Percentiles rank a stretch among this genome's conserved stretches.
phyloP scores from a whole-genome alignment of 164 flowering plant genomes.

The Malania oleifera region DNA sequence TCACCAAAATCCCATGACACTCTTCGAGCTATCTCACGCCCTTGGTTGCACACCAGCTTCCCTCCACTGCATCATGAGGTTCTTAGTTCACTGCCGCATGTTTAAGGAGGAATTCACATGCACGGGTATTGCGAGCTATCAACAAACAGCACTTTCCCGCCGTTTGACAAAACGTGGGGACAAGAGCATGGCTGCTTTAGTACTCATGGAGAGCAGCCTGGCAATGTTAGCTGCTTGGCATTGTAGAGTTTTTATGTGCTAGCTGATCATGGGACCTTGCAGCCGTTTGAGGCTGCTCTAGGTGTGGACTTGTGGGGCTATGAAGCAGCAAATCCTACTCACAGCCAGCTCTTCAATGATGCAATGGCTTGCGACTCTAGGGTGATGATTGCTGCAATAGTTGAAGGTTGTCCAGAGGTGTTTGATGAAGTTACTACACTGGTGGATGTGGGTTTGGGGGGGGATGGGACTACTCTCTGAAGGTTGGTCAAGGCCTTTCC shows the following conservation, averaged over 20 bases:
- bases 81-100: constrained; percentile 28
- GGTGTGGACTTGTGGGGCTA: constrained; percentile 48
- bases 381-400: constrained; percentile 19
- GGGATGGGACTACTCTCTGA: constrained; percentile 38
- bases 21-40: constrained; percentile 33
- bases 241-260: constrained; percentile 20
- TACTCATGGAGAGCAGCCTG: constrained; percentile 39
- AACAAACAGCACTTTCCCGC: constrained; percentile 46
- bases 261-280: constrained; percentile 2
- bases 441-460: constrained; percentile 61
- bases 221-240: constrained; percentile 53
- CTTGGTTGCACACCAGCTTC: constrained; percentile 28
- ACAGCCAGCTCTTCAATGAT: constrained; percentile 38
- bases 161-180: constrained; percentile 23
- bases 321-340: constrained; percentile 25
- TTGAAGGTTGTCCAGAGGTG: constrained; percentile 29
- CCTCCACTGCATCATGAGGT: constrained; percentile 51
- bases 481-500: constrained; percentile 43
- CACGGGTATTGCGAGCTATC: constrained; percentile 16
- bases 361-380: constrained; percentile 54
- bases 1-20: constrained; percentile 32
- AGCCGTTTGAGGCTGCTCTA: constrained; percentile 29
- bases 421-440: constrained; percentile 31
- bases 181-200: constrained; percentile 34
- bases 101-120: constrained; percentile 18